Conservation (phyloP, 352 stramenopile genomes). For the Phytophthora sojae region DNA sequence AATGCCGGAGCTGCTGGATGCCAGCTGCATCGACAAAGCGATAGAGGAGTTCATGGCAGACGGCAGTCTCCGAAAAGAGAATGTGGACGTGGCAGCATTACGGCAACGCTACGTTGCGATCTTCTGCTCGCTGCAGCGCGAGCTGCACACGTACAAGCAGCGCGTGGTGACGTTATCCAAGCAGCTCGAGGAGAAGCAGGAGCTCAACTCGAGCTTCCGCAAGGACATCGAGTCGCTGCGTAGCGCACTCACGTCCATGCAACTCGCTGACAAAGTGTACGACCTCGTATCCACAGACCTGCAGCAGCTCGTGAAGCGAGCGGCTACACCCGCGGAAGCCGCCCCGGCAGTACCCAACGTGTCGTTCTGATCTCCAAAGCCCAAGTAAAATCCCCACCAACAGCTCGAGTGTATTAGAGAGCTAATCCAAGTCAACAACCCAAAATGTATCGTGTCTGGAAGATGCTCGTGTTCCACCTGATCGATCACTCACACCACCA, state of each 20-base stretch:
- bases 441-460: not conserved
- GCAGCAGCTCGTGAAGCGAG: slow-evolving; percentile 47
- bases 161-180: slow-evolving; percentile 56
- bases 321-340: slow-evolving; percentile 14
- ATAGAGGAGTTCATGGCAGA: slow-evolving; percentile 57
- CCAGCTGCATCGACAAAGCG: slow-evolving; percentile 55
- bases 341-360: slow-evolving; percentile 1
- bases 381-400: slow-evolving; percentile 13
- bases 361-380: slow-evolving; percentile 12
- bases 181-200: slow-evolving; percentile 64
- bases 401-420: slow-evolving; percentile 24
- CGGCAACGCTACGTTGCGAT: slow-evolving; percentile 68
- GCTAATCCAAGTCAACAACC: not conserved
- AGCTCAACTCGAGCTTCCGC: slow-evolving; percentile 66
- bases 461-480: not conserved
- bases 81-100: slow-evolving; percentile 45
- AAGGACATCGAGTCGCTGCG: slow-evolving; percentile 74
- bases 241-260: slow-evolving; percentile 66
- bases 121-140: slow-evolving; percentile 70
- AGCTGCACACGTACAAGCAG: slow-evolving; percentile 66
- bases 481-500: not conserved
- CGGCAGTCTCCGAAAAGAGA: slow-evolving; percentile 19
- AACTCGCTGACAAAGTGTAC: slow-evolving; percentile 70
- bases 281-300: slow-evolving; percentile 64
- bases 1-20: slow-evolving; percentile 36